Base-by-base conservation (phyloP, 2,329 filamentous ascomycete species). In the Clarireedia monteithiana region DNA sequence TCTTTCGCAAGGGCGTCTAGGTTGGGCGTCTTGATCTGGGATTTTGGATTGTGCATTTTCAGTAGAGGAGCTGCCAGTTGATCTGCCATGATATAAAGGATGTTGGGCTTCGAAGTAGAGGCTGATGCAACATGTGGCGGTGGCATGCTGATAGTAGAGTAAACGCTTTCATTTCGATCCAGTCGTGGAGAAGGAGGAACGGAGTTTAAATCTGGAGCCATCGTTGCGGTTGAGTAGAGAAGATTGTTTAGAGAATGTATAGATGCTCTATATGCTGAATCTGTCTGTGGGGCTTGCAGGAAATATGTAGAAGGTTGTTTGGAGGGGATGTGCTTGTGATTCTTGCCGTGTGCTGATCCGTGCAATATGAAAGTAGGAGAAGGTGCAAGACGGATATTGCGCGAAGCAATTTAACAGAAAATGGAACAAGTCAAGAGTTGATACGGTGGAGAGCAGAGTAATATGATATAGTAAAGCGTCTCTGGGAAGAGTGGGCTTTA, bases 51-150 rank as follows among this genome's bases (percentile, higher is more conserved):
- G 77, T 96, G 91, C 76, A 96, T 92, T 75, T 91, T 92, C 64
- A 96, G 82, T 64, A 91, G 81, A 17, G 91, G 91, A 27, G 91
- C 91, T 17, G 91, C 88, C 71, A 96, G 83, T 75, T 96, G 91
- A 73, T 96, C 91, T 54, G 91, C 91, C 91, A 96, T 96, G 75
- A 96, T 95, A 77, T 94, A 96, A 48, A 91, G 78, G 63, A 92
- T 88, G 72, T 91, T 91, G 59, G 87, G 87, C 69, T 79, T 79
- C 40, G 60, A 62, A 24, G 50, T 42, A 1, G 56, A 7, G 14
- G 61, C 52, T 20, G 56, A 47, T 24, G 44, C 27, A 46, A 36
- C 50, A 54, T 30, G 27, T 34, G 55, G 27, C 26, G 55, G 27
- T n/a, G 67, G 40, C 39, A 50, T 50, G 15, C 58, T 40, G 23